Conservation (phyloP, 441 rosid species). For the Populus tomentosa region DNA sequence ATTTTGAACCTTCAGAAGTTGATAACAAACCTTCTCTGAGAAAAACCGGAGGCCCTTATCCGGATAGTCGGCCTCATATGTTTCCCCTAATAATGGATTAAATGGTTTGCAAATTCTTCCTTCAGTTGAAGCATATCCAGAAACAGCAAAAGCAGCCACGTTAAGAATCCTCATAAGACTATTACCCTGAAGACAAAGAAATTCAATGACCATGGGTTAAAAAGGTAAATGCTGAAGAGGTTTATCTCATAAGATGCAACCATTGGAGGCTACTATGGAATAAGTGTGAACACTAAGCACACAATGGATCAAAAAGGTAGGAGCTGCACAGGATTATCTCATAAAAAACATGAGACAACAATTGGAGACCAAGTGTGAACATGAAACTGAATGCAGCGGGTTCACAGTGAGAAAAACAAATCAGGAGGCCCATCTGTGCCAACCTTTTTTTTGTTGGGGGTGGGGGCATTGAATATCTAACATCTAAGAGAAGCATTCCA, state of each 20-base stretch:
- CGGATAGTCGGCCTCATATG: constrained; percentile 84
- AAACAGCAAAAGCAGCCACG: constrained; percentile 91
- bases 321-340: background rate
- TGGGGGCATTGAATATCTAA: no score
- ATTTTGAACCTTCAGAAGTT: background rate
- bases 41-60: constrained; percentile 74
- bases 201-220: background rate
- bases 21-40: constrained; percentile 67
- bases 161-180: constrained; percentile 72
- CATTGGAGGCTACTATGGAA: background rate
- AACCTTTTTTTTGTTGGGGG: no score
- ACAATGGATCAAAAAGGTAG: background rate
- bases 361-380: background rate
- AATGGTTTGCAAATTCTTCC: constrained; percentile 89
- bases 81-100: constrained; percentile 86
- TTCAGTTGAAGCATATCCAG: constrained; percentile 89
- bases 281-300: background rate
- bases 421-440: background rate
- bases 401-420: background rate
- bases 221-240: constrained; percentile 1
- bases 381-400: background rate
- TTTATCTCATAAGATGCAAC: background rate
- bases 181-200: constrained; percentile 50
- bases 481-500: background rate
- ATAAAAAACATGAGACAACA: background rate